Base-by-base conservation (phyloP, 192 early-diverging fungal genomes). In the Coemansia sp. region DNA sequence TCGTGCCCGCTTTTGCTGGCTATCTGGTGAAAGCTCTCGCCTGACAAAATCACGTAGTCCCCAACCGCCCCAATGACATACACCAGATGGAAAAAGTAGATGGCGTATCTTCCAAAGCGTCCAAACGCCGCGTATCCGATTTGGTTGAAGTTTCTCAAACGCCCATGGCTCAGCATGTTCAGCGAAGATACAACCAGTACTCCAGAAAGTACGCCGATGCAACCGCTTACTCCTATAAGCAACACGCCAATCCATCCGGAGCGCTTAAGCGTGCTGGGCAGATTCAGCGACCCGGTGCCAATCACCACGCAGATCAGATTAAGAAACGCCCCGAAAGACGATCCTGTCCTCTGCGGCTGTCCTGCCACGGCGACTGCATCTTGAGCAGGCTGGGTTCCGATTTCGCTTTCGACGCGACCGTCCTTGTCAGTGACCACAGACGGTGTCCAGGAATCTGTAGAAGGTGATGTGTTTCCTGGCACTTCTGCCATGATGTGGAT, bases 191-290 rank as follows among this genome's bases (percentile, higher is more conserved):
- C 86, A 28, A 93, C 75, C 1, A 95, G 71, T 11, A 84, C 75
- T n/a, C 91, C 91, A 0, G 91, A 88, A 64, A 92, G 91, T n/a
- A 84, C 55, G 28, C 89, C 87, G 68, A 91, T 91, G 18, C 90
- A 51, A 51, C 88, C 88, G 12, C 90, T 85, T 34, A 92, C 76
- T 18, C 86, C 20, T 15, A 95, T 62, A 48, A 95, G 69, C 6
- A 88, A 41, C 3, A 91, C 64, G 55, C 89, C 88, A 35, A 93
- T 82, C 93, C 93, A 95, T 2, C 93, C 93, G 43, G 87, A 83
- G 61, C 90, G 84, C 37, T 71, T 68, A 14, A 95, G 76, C 2
- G 92, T 88, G 51, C 86, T 91, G 3, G 93, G 92, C 12, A 95
- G 77, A 61, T 91, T 90, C 22, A 95, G 86, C 11, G 89, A 85